These are phyloP conservation scores for Aegilops bicornis DNA, from an alignment of 176 grass and related monocot species.

Conservation along the genomic window DNA sequence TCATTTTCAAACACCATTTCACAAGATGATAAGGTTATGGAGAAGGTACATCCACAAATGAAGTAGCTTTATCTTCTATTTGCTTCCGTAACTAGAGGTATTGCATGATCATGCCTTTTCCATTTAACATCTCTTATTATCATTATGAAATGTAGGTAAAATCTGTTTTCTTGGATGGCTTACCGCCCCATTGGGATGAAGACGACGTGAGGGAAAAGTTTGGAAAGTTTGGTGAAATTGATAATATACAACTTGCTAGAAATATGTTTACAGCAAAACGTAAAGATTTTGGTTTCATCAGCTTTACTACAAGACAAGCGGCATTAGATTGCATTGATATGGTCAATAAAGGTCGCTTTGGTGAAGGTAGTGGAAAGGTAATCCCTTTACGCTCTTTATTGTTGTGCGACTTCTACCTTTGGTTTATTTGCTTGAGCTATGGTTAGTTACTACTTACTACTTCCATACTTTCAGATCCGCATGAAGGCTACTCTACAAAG, in stretches of 20 bases:
- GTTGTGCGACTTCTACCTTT: background rate
- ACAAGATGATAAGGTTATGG: constrained; percentile 61
- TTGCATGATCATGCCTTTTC: background rate
- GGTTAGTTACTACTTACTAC: constrained; percentile 3
- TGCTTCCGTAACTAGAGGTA: constrained; percentile 10
- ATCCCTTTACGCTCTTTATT: background rate
- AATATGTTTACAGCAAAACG: constrained; percentile 59
- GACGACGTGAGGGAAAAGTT: constrained; percentile 51
- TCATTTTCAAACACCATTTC: constrained; percentile 75
- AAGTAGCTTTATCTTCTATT: background rate
- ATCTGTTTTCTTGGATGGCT: constrained; percentile 68
- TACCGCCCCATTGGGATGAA: constrained; percentile 69
- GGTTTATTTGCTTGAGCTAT: constrained; percentile 23
- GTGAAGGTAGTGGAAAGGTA: constrained; percentile 52
- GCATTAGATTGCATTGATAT: constrained; percentile 60
- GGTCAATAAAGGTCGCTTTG: constrained; percentile 56
- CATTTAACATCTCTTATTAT: constrained; percentile 15
- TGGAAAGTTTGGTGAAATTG: constrained; percentile 68
- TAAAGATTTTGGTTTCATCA: constrained; percentile 70
- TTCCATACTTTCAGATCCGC: constrained; percentile 28
- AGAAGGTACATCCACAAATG: constrained; percentile 43
- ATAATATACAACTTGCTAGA: constrained; percentile 62
- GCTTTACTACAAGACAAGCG: constrained; percentile 57
- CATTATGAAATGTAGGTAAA: constrained; percentile 49
- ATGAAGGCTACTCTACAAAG: constrained; percentile 61